Percentiles rank a stretch among this genome's conserved stretches.
phyloP scores from a whole-genome alignment of 2,329 filamentous ascomycete genomes.

The Pezicula carpinea region DNA sequence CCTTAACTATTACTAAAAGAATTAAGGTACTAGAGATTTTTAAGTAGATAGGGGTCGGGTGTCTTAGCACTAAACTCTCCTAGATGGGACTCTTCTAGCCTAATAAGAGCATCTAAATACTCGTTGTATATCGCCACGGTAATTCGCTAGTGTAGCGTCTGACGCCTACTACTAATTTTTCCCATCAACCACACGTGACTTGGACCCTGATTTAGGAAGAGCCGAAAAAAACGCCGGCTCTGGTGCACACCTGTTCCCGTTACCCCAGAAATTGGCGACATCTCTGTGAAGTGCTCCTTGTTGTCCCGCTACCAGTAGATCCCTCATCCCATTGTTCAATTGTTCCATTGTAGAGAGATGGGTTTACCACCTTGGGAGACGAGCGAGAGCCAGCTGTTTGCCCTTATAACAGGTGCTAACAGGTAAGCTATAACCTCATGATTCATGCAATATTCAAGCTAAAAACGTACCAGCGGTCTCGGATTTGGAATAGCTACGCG shows the following conservation, averaged over 20 bases:
- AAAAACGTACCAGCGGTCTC: conserved; percentile 62
- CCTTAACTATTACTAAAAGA: too few relatives aligned
- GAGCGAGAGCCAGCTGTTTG: conserved; percentile 46
- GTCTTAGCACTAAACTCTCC: too few relatives aligned
- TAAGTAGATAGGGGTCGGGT: too few relatives aligned
- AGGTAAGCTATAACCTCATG: conserved; percentile 52
- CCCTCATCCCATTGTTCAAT: neutral
- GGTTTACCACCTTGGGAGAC: conserved; percentile 30
- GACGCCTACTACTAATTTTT: too few relatives aligned
- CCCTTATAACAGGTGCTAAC: conserved; percentile 81
- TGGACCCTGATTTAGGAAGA: too few relatives aligned
- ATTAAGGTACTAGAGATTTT: too few relatives aligned
- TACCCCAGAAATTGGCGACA: neutral
- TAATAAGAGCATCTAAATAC: too few relatives aligned
- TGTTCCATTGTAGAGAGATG: conserved; percentile 15
- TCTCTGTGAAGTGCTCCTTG: neutral
- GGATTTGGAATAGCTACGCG: conserved; percentile 80
- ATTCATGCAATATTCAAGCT: conserved; percentile 17
- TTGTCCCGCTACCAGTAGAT: neutral
- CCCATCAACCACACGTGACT: too few relatives aligned
- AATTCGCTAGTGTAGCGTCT: too few relatives aligned
- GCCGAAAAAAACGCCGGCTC: too few relatives aligned
- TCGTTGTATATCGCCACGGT: too few relatives aligned
- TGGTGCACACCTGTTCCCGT: neutral
- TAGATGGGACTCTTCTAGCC: too few relatives aligned